Base-by-base conservation (phyloP, 768 basidiomycete genomes). In the Lactarius vividus region DNA sequence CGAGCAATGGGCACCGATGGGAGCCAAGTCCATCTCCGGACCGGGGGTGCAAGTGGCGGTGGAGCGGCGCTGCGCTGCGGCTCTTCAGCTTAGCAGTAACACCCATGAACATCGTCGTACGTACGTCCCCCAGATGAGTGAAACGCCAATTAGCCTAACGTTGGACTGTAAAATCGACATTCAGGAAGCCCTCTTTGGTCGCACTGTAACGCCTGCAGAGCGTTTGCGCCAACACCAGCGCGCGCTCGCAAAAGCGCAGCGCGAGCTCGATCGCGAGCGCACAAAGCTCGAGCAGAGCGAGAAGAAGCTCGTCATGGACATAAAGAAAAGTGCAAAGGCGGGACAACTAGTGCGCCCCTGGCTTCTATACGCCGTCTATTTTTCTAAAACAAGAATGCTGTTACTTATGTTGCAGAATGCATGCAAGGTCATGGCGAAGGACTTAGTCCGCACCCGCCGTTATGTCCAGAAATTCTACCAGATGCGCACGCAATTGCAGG, bases 381-480 rank as follows among this genome's bases (percentile, higher is more conserved):
- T 46, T 31, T 59, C 46, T 37, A 39, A 57, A 59, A 20, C 29
- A 40, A 4, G 7, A 16, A 28, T 11, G 4, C 46, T 26, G 1
- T 5, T 28, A 23, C n/a, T 11, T 9, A 5, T 49, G 11, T 26
- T 49, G 65, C 77, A 98, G 96, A 94, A 94, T 75, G 94, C 96
- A 26, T 98, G 96, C 82, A 98, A 98, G 83, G 91, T 98, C 70
- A 97, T 98, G 91, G 97, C 97, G 29, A 98, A 97, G 77, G 97
- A 99, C 75, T 89, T 99, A 63, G 94, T 98, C 69, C 87, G 97
- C 69, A 98, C 96, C 13, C 84, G 97, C 57, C 86, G 92, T 73
- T 98, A 99, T 75, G 83, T 95, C 29, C 94, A 98, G 79, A 98
- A 98, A 76, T 99, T 99, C 82, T 92, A 97, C 75, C 94, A 96